phyloP scores from a whole-genome alignment of 345 rosid species.

The Ailanthus altissimus region DNA sequence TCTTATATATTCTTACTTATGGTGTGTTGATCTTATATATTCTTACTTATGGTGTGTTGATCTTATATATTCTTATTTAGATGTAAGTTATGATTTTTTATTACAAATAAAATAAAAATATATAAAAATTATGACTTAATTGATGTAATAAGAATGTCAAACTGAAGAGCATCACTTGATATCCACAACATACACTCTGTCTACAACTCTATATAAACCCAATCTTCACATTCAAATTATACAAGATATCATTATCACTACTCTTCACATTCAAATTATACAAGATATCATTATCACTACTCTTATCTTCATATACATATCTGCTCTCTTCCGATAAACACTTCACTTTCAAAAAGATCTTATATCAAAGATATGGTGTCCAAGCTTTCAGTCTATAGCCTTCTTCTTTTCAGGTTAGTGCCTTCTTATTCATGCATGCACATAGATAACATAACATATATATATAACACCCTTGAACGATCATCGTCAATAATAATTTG shows the following conservation, averaged over 20 bases:
- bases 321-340: not conserved
- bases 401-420: constrained; percentile 26
- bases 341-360: not conserved
- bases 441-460: not conserved
- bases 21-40: too few relatives aligned
- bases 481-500: not conserved
- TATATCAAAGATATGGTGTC: constrained; percentile 14
- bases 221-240: not conserved
- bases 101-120: too few relatives aligned
- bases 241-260: too few relatives aligned
- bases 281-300: too few relatives aligned
- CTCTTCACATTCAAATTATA: too few relatives aligned
- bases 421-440: not conserved
- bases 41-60: too few relatives aligned
- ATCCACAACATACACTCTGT: not conserved
- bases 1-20: too few relatives aligned
- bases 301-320: not conserved
- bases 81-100: too few relatives aligned
- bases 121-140: too few relatives aligned
- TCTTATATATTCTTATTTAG: too few relatives aligned
- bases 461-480: not conserved
- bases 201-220: not conserved
- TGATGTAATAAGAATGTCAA: too few relatives aligned
- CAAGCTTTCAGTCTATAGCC: constrained; percentile 21
- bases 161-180: too few relatives aligned